Evolutionary conservation across 148 eudicot genomes (phyloP).

Genomic region (Rhododendron ovatum): DNA sequence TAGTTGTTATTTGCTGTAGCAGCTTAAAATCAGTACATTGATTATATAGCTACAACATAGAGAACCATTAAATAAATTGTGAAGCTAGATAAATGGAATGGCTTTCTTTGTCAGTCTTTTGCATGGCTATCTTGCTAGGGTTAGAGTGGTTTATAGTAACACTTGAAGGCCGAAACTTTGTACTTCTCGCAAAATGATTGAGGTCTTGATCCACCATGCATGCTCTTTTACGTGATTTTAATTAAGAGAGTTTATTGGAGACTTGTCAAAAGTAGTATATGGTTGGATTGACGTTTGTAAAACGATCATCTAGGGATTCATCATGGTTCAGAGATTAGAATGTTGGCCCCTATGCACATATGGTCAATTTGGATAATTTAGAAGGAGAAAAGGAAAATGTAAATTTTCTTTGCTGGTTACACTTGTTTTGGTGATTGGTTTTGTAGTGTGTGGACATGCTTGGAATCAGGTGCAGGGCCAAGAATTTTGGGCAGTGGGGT

Average conservation of each 20-base stretch:
- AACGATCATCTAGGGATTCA: neutral
- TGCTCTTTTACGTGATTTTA: neutral
- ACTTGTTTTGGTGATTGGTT: neutral
- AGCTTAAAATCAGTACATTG: neutral
- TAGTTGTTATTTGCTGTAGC: constrained; percentile 5
- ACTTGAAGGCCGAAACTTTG: neutral
- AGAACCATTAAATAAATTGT: neutral
- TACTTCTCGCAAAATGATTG: neutral
- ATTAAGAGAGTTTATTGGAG: too few relatives aligned
- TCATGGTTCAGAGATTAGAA: neutral
- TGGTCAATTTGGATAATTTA: neutral
- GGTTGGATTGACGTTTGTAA: too few relatives aligned
- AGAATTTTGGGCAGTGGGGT: neutral
- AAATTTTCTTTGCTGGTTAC: neutral
- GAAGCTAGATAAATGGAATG: neutral
- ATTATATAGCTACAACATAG: neutral
- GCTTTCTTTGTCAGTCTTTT: neutral
- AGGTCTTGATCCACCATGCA: neutral
- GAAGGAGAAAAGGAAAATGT: neutral
- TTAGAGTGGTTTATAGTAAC: neutral
- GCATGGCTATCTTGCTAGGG: neutral
- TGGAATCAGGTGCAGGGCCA: neutral
- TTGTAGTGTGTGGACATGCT: neutral
- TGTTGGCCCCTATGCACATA: neutral
- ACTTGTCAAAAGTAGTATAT: too few relatives aligned